Conservation (phyloP, 1,139 yeast genomes). For the Saccharomyces uvarum region DNA sequence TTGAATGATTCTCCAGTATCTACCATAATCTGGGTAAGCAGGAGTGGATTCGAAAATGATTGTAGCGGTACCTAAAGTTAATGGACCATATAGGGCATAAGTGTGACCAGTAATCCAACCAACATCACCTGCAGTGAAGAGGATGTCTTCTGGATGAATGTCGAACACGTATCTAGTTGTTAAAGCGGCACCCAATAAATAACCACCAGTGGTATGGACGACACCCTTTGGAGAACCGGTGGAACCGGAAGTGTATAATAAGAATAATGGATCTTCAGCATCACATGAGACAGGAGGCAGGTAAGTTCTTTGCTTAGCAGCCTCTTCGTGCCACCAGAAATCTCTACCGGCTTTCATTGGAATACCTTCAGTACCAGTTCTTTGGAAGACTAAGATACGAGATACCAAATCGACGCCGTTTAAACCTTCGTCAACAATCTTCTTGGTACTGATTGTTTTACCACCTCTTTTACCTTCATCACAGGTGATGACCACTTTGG, state of each 20-base stretch:
- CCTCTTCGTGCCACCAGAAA: conserved; percentile 88
- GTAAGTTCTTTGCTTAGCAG: conserved; percentile 73
- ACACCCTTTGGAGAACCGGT: conserved; percentile 98
- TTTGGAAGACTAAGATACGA: conserved; percentile 74
- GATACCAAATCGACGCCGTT: conserved; percentile 68
- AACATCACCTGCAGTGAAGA: conserved; percentile 97
- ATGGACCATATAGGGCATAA: conserved; percentile 90
- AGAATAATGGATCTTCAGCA: conserved; percentile 85
- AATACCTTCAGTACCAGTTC: conserved; percentile 56
- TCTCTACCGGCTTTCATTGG: conserved; percentile 79
- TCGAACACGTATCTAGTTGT: conserved; percentile 93
- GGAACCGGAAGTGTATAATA: conserved; percentile 90
- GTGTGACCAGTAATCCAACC: conserved; percentile 99
- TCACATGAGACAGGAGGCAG: conserved; percentile 80
- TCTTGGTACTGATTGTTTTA: conserved; percentile 67
- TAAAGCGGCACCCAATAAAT: conserved; percentile 86
- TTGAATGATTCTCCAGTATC: conserved; percentile 95
- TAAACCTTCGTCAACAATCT: conserved; percentile 88
- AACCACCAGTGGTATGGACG: conserved; percentile 90
- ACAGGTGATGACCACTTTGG: conserved; percentile 83
- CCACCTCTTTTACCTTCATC: conserved; percentile 97
- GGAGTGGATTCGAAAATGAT: conserved; percentile 97
- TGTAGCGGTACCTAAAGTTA: conserved; percentile 80
- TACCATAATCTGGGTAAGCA: conserved; percentile 91
- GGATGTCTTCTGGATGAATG: conserved; percentile 75